phyloP scores from a whole-genome alignment of 768 basidiomycete species.

The Lentinus tigrinus region DNA sequence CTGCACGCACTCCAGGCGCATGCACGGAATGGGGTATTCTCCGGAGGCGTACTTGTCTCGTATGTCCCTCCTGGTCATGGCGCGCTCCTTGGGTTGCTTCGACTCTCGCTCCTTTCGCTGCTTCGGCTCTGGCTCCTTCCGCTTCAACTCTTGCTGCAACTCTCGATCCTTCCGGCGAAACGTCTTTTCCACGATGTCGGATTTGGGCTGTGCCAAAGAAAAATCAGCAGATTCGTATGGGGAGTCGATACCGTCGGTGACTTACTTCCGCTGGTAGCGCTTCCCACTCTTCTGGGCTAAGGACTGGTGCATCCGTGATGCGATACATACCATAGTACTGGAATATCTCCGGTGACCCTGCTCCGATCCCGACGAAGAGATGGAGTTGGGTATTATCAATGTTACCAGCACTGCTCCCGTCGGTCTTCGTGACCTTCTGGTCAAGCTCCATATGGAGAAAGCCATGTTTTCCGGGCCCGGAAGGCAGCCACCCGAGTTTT shows the following conservation, averaged over 20 bases:
- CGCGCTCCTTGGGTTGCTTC: constrained; percentile 15
- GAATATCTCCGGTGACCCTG: constrained; percentile 27
- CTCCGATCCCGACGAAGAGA: constrained; percentile 44
- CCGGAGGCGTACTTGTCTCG: constrained; percentile 40
- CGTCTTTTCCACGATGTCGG: background rate
- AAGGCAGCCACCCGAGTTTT: constrained; percentile 54
- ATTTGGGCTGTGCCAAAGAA: background rate
- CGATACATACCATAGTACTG: constrained; percentile 46
- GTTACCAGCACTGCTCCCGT: constrained; percentile 31
- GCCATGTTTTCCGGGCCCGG: constrained; percentile 45
- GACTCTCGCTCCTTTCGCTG: constrained; percentile 35
- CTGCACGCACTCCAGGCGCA: constrained; percentile 42
- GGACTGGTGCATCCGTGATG: constrained; percentile 32
- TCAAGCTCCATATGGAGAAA: constrained; percentile 54
- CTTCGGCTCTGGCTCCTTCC: constrained; percentile 29
- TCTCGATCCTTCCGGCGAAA: constrained; percentile 26
- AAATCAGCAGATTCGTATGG: background rate
- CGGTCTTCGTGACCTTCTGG: constrained; percentile 28
- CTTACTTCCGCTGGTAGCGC: constrained; percentile 40
- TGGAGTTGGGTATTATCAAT: constrained; percentile 36
- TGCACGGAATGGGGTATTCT: constrained; percentile 43
- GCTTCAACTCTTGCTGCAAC: constrained; percentile 28
- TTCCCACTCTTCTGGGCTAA: constrained; percentile 45
- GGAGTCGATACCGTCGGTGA: background rate
- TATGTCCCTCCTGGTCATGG: constrained; percentile 30